Evolutionary conservation across 1,284 basidiomycete species (phyloP).

Genomic region (Vanrija sp.): DNA sequence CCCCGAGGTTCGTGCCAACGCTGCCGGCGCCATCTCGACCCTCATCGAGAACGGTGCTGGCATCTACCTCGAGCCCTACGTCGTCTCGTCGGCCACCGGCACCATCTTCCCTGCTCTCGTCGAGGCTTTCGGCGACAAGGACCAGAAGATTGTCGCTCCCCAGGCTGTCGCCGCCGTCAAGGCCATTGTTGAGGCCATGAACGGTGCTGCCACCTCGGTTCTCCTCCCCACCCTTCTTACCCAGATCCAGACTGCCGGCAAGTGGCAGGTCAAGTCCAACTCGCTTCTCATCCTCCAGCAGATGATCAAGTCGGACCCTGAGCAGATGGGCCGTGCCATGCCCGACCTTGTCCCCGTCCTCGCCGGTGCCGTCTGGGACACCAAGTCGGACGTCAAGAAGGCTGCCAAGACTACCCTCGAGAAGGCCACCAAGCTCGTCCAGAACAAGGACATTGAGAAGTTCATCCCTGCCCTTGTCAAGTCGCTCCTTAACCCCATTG

Average conservation of each 20-base stretch:
- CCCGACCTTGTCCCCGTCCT: slow-evolving; percentile 96
- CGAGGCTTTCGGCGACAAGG: slow-evolving; percentile 88
- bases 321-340: slow-evolving; percentile 84
- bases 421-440: slow-evolving; percentile 63
- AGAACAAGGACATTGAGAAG: slow-evolving; percentile 89
- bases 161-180: slow-evolving; percentile 82
- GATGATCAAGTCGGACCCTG: slow-evolving; percentile 78
- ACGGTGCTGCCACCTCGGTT: slow-evolving; percentile 81
- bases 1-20: slow-evolving; percentile 48
- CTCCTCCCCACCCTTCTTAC: slow-evolving; percentile 81
- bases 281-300: slow-evolving; percentile 80
- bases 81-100: slow-evolving; percentile 65
- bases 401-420: slow-evolving; percentile 14
- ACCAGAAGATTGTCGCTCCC: slow-evolving; percentile 58
- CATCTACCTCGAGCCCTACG: slow-evolving; percentile 83
- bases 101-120: slow-evolving; percentile 78
- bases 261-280: slow-evolving; percentile 99
- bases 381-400: slow-evolving; percentile 97
- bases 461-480: slow-evolving; percentile 95
- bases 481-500: slow-evolving; percentile 96
- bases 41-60: slow-evolving; percentile 72
- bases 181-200: slow-evolving; percentile 74
- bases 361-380: slow-evolving; percentile 97
- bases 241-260: slow-evolving; percentile 92
- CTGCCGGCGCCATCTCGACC: slow-evolving; percentile 47